phyloP scores from a whole-genome alignment of 169 alveolate genomes.

The Babesia gibsoni region DNA sequence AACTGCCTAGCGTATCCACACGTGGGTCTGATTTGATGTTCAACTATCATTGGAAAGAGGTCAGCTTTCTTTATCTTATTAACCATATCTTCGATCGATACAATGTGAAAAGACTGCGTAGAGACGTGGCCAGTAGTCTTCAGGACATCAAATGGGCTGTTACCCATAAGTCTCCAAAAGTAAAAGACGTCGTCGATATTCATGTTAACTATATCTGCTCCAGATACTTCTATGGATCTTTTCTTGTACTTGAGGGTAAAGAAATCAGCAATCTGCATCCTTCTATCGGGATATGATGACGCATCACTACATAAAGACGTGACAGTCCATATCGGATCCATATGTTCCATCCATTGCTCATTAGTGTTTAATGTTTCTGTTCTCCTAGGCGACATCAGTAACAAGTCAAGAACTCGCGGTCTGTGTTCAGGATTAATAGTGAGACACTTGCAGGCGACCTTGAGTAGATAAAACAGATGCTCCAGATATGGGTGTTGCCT shows the following conservation, averaged over 20 bases:
- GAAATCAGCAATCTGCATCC: constrained; percentile 5
- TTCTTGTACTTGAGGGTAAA: constrained; percentile 5
- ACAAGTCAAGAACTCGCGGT: background rate
- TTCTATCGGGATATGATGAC: no score
- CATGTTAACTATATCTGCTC: background rate
- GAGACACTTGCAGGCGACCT: constrained; percentile 16
- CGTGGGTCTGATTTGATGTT: constrained; percentile 62
- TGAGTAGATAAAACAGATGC: background rate
- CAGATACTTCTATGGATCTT: background rate
- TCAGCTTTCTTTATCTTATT: constrained; percentile 11
- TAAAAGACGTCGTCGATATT: constrained; percentile 42
- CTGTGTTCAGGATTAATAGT: background rate
- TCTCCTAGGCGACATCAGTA: background rate
- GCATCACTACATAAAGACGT: no score
- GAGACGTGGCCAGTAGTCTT: background rate
- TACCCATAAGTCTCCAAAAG: constrained; percentile 50
- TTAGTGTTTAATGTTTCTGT: no score
- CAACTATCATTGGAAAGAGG: constrained; percentile 59
- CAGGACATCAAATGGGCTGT: constrained; percentile 25
- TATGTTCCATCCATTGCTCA: no score
- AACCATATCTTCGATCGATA: constrained; percentile 15
- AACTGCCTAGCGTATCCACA: constrained; percentile 58
- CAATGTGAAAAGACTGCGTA: no score
- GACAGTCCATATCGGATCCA: no score
- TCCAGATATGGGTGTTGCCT: background rate